Percentiles rank a stretch among this genome's conserved stretches.
Conservation (phyloP, 257 asterid species). For the Capsicum rhomboideum region DNA sequence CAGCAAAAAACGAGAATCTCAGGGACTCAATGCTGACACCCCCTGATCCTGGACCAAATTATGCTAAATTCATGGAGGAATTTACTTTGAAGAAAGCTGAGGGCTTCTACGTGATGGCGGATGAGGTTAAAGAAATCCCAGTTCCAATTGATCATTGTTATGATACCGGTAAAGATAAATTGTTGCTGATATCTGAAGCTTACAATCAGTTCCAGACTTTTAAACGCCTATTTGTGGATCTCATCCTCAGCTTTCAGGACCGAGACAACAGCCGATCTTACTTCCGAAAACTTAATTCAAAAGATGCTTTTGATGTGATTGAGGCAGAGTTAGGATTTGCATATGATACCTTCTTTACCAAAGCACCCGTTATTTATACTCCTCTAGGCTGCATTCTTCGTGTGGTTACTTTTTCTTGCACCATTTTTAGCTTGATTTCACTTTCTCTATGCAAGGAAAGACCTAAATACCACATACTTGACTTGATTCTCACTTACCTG, state of each 20-base stretch:
- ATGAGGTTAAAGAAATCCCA: conserved; percentile 27
- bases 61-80: conserved; percentile 41
- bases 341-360: conserved; percentile 40
- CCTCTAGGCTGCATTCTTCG: conserved; percentile 17
- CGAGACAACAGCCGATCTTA: conserved; percentile 30
- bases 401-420: conserved; percentile 13
- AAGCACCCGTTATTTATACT: conserved; percentile 26
- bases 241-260: conserved; percentile 49
- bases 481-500: conserved; percentile 28
- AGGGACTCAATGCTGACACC: conserved; percentile 27
- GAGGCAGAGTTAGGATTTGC: conserved; percentile 46
- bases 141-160: conserved; percentile 10
- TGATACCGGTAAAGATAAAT: neutral
- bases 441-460: conserved; percentile 14
- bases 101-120: conserved; percentile 27
- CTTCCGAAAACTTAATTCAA: neutral
- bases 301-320: conserved; percentile 30
- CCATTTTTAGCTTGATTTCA: conserved; percentile 3
- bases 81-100: conserved; percentile 29
- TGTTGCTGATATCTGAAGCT: conserved; percentile 15
- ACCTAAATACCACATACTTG: conserved; percentile 6
- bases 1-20: conserved; percentile 25
- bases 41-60: conserved; percentile 48
- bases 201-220: conserved; percentile 25
- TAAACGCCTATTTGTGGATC: conserved; percentile 42